Base-by-base conservation (phyloP, 371 early-diverging fungal genomes). In the Apophysomyces ossiformis region DNA sequence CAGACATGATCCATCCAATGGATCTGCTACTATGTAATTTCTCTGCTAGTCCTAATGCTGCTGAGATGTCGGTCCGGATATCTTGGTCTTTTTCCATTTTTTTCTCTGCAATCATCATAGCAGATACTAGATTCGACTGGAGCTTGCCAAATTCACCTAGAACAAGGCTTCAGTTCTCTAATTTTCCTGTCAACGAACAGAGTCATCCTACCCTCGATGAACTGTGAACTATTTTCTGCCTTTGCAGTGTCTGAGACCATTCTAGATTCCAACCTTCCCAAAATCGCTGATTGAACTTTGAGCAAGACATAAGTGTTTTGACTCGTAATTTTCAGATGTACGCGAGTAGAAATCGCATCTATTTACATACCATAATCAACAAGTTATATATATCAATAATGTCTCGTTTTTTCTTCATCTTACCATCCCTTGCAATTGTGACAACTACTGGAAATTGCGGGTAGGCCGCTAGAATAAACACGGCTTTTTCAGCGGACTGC, bases 141-240 rank as follows among this genome's bases (percentile, higher is more conserved):
- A 18, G n/a, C 21, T 50, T 50, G n/a, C 54, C 54, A 50, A 50
- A 50, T 21, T 50, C 54, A 21, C 9, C 54, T 50, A 50, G 5
- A 50, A 18, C 54, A 9, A 21, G 21, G 11, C 13, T 7, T 50
- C 4, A 50, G 21, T 8, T 21, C 18, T 6, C 54, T 13, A 41
- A 7, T 7, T 50, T 21, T 9, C 16, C 54, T 6, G 9, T 11
- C 7, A 9, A 1, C 21, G 5, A 9, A 7, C 21, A 9, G 7
- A 1, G 21, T 50, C 21, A 50, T 26, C 54, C 7, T 50, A 50
- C 16, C 7, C 47, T 1, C n/a, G n/a, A 47, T 13, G 5, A n/a
- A 26, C 32, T 26, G 32, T 26, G 47, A 47, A 7, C 18, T 18
- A 32, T 7, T 1, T 21, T n/a, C 54, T 5, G n/a, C 1, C 35